Conservation (phyloP, 805 yeast species). For the Ogataea trehaloabstinens region DNA sequence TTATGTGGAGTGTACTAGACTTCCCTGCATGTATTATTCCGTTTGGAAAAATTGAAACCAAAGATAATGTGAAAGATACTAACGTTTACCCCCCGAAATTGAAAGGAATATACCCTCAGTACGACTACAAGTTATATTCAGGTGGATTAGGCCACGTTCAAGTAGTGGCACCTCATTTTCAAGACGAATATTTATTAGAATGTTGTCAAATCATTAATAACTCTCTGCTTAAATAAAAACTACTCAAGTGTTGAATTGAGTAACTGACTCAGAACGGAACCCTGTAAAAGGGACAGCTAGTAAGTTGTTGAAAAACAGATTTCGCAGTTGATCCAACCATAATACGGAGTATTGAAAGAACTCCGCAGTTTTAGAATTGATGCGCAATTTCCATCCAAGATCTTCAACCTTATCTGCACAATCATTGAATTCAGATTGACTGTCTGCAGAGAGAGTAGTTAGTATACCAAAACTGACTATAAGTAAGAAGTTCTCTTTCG, state of each 20-base stretch:
- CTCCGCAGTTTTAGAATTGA: conserved; percentile 19
- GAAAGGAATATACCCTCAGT: background rate
- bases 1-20: conserved; percentile 17
- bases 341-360: conserved; percentile 14
- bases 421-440: conserved; percentile 2
- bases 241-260: too few species aligned
- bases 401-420: conserved; percentile 16
- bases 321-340: conserved; percentile 16
- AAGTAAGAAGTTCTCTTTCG: conserved; percentile 11
- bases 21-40: conserved; percentile 51
- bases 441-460: conserved; percentile 7
- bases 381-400: conserved; percentile 15
- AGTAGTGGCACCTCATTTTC: conserved; percentile 51
- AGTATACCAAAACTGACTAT: conserved; percentile 13
- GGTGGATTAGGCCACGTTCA: conserved; percentile 65
- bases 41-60: background rate
- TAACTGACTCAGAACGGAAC: too few species aligned
- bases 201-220: conserved; percentile 5
- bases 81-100: background rate
- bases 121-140: background rate
- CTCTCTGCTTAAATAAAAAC: too few species aligned
- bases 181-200: conserved; percentile 51
- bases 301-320: too few species aligned
- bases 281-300: too few species aligned
- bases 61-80: background rate